Evolutionary conservation across 129 eudicot species (phyloP).

Genomic region (Ambrosia artemisiifolia): DNA sequence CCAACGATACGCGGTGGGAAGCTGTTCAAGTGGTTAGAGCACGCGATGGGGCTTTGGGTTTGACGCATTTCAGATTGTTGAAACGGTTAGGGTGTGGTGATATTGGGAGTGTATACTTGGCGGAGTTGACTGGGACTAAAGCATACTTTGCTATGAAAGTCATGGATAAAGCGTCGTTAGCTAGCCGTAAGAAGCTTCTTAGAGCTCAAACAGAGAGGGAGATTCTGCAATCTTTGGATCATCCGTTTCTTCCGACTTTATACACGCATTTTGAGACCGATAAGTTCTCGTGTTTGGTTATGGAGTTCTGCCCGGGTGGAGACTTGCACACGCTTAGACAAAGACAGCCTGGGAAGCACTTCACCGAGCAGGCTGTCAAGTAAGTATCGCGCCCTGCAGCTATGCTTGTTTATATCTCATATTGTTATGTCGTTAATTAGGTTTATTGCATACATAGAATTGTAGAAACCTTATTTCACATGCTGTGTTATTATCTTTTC

Average conservation of each 20-base stretch:
- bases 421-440: not conserved
- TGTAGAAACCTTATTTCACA: not conserved
- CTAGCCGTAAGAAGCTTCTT: not conserved
- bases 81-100: not conserved
- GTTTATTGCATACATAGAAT: not conserved
- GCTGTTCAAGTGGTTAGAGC: constrained; percentile 56
- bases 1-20: constrained; percentile 67
- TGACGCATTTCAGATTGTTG: not conserved
- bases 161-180: not conserved
- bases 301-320: not conserved
- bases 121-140: not conserved
- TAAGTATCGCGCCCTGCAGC: not conserved
- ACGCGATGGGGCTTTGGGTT: not conserved
- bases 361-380: not conserved
- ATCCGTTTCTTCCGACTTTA: not conserved
- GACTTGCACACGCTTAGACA: not conserved
- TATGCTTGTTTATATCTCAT: not conserved
- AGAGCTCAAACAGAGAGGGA: constrained; percentile 5
- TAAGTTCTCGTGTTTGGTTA: not conserved
- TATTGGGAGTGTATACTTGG: not conserved
- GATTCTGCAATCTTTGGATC: not conserved
- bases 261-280: not conserved
- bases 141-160: not conserved
- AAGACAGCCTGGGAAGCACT: not conserved
- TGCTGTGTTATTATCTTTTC: not conserved